A percentile compares a stretch with the other conserved stretches of the same genome.
Evolutionary conservation across 257 asterid genomes (phyloP).

Genomic region (Cynanchum wilfordii): DNA sequence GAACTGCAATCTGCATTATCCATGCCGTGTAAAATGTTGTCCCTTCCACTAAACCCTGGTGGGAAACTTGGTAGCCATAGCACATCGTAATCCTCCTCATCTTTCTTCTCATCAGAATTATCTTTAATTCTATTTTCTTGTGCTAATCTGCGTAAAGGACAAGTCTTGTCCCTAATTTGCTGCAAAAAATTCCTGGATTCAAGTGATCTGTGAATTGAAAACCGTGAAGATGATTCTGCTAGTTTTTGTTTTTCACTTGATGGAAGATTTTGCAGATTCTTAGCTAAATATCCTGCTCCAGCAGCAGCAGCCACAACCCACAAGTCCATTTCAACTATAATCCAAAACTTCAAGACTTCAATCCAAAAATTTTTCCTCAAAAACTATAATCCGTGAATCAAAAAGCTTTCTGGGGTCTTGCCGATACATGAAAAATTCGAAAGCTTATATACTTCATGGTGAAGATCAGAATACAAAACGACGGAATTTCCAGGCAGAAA

Average conservation of each 20-base stretch:
- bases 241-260: constrained; percentile 34
- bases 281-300: constrained; percentile 70
- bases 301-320: constrained; percentile 87
- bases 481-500: background rate
- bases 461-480: background rate
- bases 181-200: constrained; percentile 49
- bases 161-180: constrained; percentile 52
- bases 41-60: constrained; percentile 10
- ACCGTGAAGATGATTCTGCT: constrained; percentile 19
- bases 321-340: constrained; percentile 47
- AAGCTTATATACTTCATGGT: background rate
- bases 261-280: constrained; percentile 43
- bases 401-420: background rate
- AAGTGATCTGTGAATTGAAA: constrained; percentile 27
- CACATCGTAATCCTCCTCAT: constrained; percentile 17
- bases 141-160: constrained; percentile 50
- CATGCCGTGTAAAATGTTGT: constrained; percentile 1
- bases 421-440: background rate
- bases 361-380: background rate
- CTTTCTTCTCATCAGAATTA: constrained; percentile 10
- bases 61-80: constrained; percentile 8
- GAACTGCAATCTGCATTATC: constrained; percentile 16
- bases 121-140: constrained; percentile 23
- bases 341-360: background rate
- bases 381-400: background rate